Evolutionary conservation across 192 early-diverging fungal species (phyloP), one percentile per base, ranked within the genome.

Genomic region (Backusella liffmaniae): DNA sequence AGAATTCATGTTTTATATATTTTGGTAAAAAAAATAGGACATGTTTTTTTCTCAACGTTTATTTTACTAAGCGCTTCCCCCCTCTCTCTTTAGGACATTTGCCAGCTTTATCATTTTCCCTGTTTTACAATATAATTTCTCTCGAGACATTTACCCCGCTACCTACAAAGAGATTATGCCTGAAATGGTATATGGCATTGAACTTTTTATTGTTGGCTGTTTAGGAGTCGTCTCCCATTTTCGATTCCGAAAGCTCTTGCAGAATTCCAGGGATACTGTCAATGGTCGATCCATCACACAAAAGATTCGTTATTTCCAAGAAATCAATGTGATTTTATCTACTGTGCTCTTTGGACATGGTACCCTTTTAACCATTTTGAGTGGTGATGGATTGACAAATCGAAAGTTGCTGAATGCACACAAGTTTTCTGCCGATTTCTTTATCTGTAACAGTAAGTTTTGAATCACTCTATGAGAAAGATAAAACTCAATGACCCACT

Each of bases 1-100:
- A 70, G 84, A 85, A 69, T 85, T 85, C 62, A 83, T 78, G 72
- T 76, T 77, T 69, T 85, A 85, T 35, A 80, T 85, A 39, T 59
- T 80, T 15, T 85, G 79, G 67, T 81, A 74, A 69, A 62, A 21
- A 56, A 21, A 56, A 18, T n/a, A 3, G 2, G 30, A 30, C 30
- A 30, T 5, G 4, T 53, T 13, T 7, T 21, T 21, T 7, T n/a
- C 4, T 53, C 13, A 53, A 21, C 2, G 0, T 53, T n/a, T 26
- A 26, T 26, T 21, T n/a, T 53, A 16, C n/a, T 21, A 7, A 53
- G 8, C 16, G 4, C n/a, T 56, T 5, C 36, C 1, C 36, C 36
- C 36, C 36, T 26, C 9, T 37, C 36, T 26, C 9, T 37, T 1
- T 68, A 75, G 78, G 78, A 75, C 73, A 21, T 65, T 53, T 41